Evolutionary conservation across 352 stramenopile species (phyloP).

Genomic region (Pythium vanterpoolii): DNA sequence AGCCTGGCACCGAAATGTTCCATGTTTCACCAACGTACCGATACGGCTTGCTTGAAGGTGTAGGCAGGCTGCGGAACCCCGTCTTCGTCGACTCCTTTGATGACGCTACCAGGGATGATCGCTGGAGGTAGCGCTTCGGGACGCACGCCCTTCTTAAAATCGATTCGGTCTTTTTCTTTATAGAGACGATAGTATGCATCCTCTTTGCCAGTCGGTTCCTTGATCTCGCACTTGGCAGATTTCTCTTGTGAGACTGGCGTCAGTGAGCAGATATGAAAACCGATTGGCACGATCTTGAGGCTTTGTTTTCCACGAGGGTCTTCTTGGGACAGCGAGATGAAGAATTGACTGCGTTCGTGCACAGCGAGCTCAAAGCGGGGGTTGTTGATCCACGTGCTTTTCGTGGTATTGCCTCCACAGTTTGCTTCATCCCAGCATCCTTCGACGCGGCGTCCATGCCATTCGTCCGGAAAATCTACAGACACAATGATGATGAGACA

Average conservation of each 20-base stretch:
- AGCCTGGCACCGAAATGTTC: background rate
- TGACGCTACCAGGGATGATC: conserved; percentile 75
- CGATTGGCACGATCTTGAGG: conserved; percentile 74
- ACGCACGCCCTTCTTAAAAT: conserved; percentile 56
- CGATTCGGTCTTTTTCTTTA: conserved; percentile 51
- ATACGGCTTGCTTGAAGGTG: conserved; percentile 82
- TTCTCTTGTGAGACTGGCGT: conserved; percentile 24
- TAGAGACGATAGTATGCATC: conserved; percentile 74
- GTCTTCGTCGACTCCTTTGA: conserved; percentile 60
- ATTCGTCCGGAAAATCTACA: conserved; percentile 86
- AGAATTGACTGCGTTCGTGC: conserved; percentile 55
- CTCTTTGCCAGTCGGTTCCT: conserved; percentile 52
- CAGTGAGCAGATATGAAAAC: conserved; percentile 78
- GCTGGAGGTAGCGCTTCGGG: conserved; percentile 51
- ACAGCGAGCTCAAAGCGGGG: conserved; percentile 76
- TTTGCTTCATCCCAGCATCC: conserved; percentile 74
- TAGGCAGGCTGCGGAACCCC: conserved; percentile 70
- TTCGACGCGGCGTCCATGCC: conserved; percentile 73
- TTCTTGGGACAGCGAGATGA: conserved; percentile 79
- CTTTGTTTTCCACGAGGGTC: conserved; percentile 69
- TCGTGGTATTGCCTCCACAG: conserved; percentile 76
- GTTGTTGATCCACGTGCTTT: conserved; percentile 88
- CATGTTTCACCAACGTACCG: conserved; percentile 27
- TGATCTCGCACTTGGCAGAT: conserved; percentile 48
- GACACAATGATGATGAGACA: background rate